phyloP scores from a whole-genome alignment of 352 stramenopile species.

The Globisporangium acanthophoron region DNA sequence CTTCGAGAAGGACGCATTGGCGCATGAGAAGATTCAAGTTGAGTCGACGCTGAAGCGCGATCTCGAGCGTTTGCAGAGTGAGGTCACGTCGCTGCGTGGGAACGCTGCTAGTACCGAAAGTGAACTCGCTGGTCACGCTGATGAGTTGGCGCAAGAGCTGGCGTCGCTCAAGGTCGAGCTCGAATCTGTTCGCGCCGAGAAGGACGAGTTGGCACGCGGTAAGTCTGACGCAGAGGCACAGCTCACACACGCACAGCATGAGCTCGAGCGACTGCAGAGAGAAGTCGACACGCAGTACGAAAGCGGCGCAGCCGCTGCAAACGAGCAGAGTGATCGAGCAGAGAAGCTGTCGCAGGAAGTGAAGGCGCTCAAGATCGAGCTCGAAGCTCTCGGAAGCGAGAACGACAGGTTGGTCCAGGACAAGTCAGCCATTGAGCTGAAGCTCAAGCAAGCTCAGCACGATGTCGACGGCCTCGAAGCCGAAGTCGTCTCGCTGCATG shows the following conservation, averaged over 20 bases:
- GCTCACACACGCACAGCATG: too few species aligned
- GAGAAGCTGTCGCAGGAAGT: not conserved
- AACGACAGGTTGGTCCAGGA: not conserved
- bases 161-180: not conserved
- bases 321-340: not conserved
- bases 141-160: not conserved
- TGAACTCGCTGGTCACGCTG: not conserved
- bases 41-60: too few species aligned
- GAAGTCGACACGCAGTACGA: not conserved
- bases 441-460: not conserved
- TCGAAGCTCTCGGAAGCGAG: not conserved
- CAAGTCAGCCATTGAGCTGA: not conserved
- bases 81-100: too few species aligned
- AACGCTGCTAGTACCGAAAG: too few species aligned
- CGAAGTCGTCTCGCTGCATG: not conserved
- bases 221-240: constrained; percentile 11
- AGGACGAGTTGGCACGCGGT: constrained; percentile 6
- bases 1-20: too few species aligned
- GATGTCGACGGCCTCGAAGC: constrained; percentile 1
- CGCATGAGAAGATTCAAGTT: too few species aligned
- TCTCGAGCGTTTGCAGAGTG: too few species aligned
- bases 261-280: not conserved
- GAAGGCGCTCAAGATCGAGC: not conserved
- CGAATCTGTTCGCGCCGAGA: constrained; percentile 13
- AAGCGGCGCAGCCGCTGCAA: not conserved